Evolutionary conservation across 2,329 filamentous ascomycete genomes (phyloP).

Genomic region (Bimuria novae-zelandiae): DNA sequence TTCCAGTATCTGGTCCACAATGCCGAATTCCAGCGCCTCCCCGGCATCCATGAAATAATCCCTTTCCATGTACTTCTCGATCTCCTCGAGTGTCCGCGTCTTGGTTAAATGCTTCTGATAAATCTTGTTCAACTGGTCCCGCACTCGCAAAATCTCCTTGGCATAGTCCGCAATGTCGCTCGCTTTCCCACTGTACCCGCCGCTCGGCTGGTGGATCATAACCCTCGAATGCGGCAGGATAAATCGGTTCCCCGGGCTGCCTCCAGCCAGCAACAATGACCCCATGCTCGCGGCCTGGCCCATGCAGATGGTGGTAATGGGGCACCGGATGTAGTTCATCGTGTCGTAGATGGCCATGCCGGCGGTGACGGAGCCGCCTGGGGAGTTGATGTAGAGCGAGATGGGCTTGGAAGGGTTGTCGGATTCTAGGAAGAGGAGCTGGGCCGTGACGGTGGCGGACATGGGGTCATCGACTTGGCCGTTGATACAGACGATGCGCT

Average conservation of each 20-base stretch:
- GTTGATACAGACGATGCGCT: slow-evolving; percentile 93
- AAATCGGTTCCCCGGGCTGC: slow-evolving; percentile 81
- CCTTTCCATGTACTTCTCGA: slow-evolving; percentile 94
- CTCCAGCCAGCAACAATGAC: slow-evolving; percentile 82
- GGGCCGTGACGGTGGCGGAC: slow-evolving; percentile 92
- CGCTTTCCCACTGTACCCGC: slow-evolving; percentile 70
- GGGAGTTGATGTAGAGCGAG: slow-evolving; percentile 96
- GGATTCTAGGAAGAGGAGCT: slow-evolving; percentile 96
- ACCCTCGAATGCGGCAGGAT: slow-evolving; percentile 91
- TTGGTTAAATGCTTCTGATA: slow-evolving; percentile 85
- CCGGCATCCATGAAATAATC: slow-evolving; percentile 91
- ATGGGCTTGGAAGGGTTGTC: slow-evolving; percentile 95
- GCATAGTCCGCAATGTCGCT: slow-evolving; percentile 94
- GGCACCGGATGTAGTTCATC: slow-evolving; percentile 93
- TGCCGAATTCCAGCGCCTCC: slow-evolving; percentile 86
- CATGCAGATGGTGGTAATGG: slow-evolving; percentile 92
- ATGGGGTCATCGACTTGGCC: slow-evolving; percentile 87
- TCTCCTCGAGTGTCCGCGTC: slow-evolving; percentile 74
- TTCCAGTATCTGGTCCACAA: slow-evolving; percentile 86
- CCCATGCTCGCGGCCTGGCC: slow-evolving; percentile 97
- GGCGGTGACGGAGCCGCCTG: slow-evolving; percentile 89
- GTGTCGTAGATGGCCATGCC: slow-evolving; percentile 93
- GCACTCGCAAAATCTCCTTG: slow-evolving; percentile 88
- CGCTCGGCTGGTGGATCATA: slow-evolving; percentile 96
- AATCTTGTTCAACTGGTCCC: slow-evolving; percentile 86